Evolutionary conservation across 495 filamentous ascomycete genomes (phyloP).

Genomic region (Hyaloscypha variabilis): DNA sequence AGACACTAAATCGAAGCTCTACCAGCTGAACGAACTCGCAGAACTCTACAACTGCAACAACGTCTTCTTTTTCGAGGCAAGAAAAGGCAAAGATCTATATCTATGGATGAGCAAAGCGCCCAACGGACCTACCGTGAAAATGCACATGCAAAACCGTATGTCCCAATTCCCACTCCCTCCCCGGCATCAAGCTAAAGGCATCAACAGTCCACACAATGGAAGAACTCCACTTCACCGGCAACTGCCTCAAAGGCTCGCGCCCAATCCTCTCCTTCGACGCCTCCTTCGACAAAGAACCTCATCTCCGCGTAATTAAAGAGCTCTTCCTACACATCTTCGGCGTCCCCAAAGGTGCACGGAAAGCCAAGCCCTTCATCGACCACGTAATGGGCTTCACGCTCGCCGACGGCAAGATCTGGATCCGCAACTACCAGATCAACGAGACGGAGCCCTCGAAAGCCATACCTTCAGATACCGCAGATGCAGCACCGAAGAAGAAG

Average conservation of each 20-base stretch:
- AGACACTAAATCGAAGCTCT: conserved; percentile 92
- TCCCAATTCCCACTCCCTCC: background rate
- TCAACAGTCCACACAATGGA: conserved; percentile 84
- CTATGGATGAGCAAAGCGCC: conserved; percentile 92
- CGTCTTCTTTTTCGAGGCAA: conserved; percentile 93
- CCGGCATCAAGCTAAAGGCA: conserved; percentile 7
- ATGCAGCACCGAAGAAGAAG: conserved; percentile 29
- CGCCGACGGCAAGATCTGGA: conserved; percentile 95
- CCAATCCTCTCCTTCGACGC: conserved; percentile 93
- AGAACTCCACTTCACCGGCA: conserved; percentile 94
- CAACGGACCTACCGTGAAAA: conserved; percentile 92
- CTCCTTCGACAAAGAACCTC: conserved; percentile 75
- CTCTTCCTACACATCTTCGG: conserved; percentile 91
- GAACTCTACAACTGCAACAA: conserved; percentile 99
- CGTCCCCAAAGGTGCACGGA: conserved; percentile 83
- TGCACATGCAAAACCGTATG: conserved; percentile 70
- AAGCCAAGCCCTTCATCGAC: conserved; percentile 94
- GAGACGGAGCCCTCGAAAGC: conserved; percentile 69
- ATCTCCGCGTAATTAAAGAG: conserved; percentile 77
- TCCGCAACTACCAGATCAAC: conserved; percentile 89
- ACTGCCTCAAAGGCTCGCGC: conserved; percentile 93
- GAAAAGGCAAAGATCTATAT: conserved; percentile 93
- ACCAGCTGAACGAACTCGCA: conserved; percentile 92
- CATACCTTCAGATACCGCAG: conserved; percentile 32
- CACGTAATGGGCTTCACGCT: conserved; percentile 92